Evolutionary conservation across 352 stramenopile species (phyloP).

Genomic region (Globisporangium splendens): DNA sequence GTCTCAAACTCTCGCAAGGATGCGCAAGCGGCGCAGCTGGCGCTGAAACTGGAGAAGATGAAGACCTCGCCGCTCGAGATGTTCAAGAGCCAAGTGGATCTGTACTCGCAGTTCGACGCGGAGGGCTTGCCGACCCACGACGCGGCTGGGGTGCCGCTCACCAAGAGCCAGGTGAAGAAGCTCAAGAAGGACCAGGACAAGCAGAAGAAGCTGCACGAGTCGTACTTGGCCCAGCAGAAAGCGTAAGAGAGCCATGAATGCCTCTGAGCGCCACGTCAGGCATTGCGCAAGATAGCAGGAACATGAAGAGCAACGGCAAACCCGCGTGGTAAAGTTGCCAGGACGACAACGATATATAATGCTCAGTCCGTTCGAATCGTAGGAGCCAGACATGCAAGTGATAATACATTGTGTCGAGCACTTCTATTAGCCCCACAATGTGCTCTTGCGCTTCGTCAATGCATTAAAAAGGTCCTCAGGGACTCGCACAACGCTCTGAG

Average conservation of each 20-base stretch:
- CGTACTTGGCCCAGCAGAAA: slow-evolving; percentile 38
- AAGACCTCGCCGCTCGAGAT: slow-evolving; percentile 82
- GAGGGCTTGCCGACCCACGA: slow-evolving; percentile 79
- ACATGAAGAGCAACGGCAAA: too few relatives aligned
- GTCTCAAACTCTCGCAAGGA: slow-evolving; percentile 75
- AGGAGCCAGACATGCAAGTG: too few relatives aligned
- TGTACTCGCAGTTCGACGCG: slow-evolving; percentile 71
- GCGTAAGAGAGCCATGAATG: background rate
- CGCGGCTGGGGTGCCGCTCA: slow-evolving; percentile 48
- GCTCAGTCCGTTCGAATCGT: too few relatives aligned
- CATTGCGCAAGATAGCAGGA: too few relatives aligned
- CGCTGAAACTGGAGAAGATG: slow-evolving; percentile 93
- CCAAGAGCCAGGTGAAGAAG: slow-evolving; percentile 84
- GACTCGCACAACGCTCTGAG: too few relatives aligned
- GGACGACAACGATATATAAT: too few relatives aligned
- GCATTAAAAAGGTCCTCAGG: too few relatives aligned
- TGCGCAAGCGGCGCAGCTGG: slow-evolving; percentile 77
- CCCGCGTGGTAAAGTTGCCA: too few relatives aligned
- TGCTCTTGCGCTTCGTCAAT: too few relatives aligned
- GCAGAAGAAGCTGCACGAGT: slow-evolving; percentile 83
- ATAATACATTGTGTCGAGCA: too few relatives aligned
- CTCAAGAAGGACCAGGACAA: slow-evolving; percentile 88
- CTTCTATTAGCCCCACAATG: too few relatives aligned
- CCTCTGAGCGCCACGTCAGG: too few relatives aligned
- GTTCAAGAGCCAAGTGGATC: slow-evolving; percentile 64